Conservation (phyloP, 345 rosid genomes). For the Kernera saxatilis region DNA sequence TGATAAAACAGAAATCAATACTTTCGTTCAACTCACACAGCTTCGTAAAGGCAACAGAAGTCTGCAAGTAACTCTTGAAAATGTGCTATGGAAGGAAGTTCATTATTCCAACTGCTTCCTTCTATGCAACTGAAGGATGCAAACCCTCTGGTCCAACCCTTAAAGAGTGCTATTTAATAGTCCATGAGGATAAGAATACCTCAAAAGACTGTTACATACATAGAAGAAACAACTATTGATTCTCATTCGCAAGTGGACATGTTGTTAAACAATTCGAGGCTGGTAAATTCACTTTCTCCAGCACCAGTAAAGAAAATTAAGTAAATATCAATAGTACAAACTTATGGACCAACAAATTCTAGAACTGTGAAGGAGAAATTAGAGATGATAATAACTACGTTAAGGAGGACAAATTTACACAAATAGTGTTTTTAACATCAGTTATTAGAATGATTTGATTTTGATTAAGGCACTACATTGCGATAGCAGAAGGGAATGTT, state of each 20-base stretch:
- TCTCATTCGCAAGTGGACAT: background rate
- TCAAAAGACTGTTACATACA: background rate
- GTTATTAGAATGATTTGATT: background rate
- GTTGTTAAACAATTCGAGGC: background rate
- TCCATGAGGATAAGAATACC: background rate
- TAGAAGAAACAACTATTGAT: background rate
- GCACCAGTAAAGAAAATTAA: background rate
- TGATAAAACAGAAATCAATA: slow-evolving; percentile 49
- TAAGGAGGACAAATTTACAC: background rate
- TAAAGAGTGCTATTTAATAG: background rate
- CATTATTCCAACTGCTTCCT: background rate
- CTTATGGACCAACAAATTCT: background rate
- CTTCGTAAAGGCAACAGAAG: background rate
- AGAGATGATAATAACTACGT: background rate
- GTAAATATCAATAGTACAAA: background rate
- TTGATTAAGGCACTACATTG: background rate
- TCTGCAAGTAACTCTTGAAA: background rate
- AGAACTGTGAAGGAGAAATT: background rate
- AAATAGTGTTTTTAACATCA: background rate
- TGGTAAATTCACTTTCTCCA: background rate
- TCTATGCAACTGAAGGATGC: background rate
- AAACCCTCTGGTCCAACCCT: background rate
- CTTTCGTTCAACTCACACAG: slow-evolving; percentile 19
- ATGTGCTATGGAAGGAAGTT: background rate
- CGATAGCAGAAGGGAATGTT: background rate